A percentile compares a stretch with the other conserved stretches of the same genome.
phyloP scores from a whole-genome alignment of 2,329 filamentous ascomycete species.

The Emergomyces africanus region DNA sequence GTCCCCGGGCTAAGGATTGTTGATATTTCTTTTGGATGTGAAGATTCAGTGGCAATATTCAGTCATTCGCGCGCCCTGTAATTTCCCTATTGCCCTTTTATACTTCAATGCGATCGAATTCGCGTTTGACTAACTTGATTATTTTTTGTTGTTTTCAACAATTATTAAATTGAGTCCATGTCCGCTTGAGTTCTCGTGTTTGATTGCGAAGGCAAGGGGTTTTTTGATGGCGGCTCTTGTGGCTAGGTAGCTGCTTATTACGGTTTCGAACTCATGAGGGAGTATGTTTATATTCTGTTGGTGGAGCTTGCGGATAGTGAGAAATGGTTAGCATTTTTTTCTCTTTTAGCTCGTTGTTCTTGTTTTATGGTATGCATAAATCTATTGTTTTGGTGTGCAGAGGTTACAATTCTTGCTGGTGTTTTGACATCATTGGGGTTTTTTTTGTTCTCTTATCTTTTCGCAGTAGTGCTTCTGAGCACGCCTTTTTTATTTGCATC shows the following conservation, averaged over 20 bases:
- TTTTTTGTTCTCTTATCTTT: neutral
- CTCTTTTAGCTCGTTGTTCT: neutral
- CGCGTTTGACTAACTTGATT: neutral
- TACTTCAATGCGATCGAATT: neutral
- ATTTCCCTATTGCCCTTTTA: neutral
- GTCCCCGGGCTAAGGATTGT: neutral
- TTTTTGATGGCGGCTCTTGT: no score
- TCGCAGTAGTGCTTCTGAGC: neutral
- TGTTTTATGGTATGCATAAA: neutral
- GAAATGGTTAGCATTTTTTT: neutral
- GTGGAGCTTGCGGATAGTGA: neutral
- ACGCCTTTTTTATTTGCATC: neutral
- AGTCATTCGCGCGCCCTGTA: neutral
- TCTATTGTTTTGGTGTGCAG: neutral
- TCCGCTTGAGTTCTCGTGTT: conserved; percentile 3
- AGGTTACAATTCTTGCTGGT: neutral
- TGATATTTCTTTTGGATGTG: neutral
- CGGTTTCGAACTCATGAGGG: no score
- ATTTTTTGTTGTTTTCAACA: no score
- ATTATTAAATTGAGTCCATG: neutral
- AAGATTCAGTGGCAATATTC: neutral
- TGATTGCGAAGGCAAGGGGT: neutral
- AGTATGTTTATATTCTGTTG: neutral
- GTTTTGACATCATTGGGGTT: neutral
- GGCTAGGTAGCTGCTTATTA: no score